Conservation (phyloP, 108 stramenopile genomes). For the Pseudonitzschia multistriata region DNA sequence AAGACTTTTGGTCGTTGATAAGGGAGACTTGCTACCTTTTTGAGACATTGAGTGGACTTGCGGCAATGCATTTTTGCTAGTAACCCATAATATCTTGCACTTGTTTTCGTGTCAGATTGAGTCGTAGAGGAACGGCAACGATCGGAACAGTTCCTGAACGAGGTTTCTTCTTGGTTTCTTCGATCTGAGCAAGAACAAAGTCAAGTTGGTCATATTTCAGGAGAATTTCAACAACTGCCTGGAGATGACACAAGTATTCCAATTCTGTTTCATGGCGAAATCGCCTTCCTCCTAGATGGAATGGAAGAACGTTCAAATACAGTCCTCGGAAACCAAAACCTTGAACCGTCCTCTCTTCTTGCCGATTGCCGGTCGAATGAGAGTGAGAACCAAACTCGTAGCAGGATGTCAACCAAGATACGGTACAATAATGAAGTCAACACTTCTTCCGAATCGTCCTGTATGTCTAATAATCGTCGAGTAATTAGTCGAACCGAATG, state of each 20-base stretch:
- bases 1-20: background rate
- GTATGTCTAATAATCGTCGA: no score
- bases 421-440: no score
- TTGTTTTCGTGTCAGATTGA: constrained; percentile 63
- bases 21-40: background rate
- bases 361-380: no score
- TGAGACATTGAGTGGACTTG: background rate
- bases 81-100: constrained; percentile 51
- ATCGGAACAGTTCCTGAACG: constrained; percentile 58
- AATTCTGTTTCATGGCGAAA: constrained; percentile 67
- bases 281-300: constrained; percentile 41
- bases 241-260: constrained; percentile 78
- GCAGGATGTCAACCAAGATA: no score
- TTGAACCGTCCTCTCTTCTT: no score
- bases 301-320: constrained; percentile 69
- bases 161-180: constrained; percentile 74
- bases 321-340: constrained; percentile 56
- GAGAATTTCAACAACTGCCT: constrained; percentile 75
- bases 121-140: constrained; percentile 66
- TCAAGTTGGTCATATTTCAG: constrained; percentile 68
- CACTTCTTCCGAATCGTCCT: no score
- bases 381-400: constrained; percentile 47
- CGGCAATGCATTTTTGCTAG: background rate
- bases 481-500: no score
- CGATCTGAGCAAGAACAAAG: constrained; percentile 52